Base-by-base conservation (phyloP, 371 early-diverging fungal genomes). In the Choanephora cucurbitarum region DNA sequence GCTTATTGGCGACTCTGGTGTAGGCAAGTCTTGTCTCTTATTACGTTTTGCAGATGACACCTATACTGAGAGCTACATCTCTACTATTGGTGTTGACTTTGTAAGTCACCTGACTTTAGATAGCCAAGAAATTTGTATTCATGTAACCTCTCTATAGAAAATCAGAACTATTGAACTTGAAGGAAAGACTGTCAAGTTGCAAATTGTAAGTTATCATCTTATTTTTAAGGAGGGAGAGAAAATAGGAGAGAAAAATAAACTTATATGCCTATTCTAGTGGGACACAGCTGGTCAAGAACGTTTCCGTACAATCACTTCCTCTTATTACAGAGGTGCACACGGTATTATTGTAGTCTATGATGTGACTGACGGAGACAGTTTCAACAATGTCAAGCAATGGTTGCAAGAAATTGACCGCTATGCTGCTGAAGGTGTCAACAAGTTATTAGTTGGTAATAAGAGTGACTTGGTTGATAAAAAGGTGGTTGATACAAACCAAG, bases 251-350 rank as follows among this genome's bases (percentile, higher is more conserved):
- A 17, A 40, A 11, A 28, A 44, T 17, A 10, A 28, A 39, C 11
- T 47, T 28, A n/a, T 40, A 17, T 28, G n/a, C n/a, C n/a, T 24
- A 57, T 56, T 14, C 9, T 69, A 75, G 77, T 99, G 98, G 99
- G 99, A 99, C 77, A 99, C 99, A n/a, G 99, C 99, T 37, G 99
- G 99, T 24, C 99, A 99, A 84, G 99, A 99, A 74, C 89, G 99
- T 60, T 99, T 99, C 89, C 88, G 98, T 57, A 97, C 99, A 17
- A 98, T 99, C 58, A 98, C 99, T 34, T 94, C 96, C 0, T 96
- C 97, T 34, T 99, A 99, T 84, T 98, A 98, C 81, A 85, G 99
- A 55, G 98, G 98, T 32, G 99, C 99, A 31, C 94, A 98, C 80
- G 99, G 99, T 40, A 98, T 99, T 56, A 86, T 99, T 65, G 90